These are phyloP conservation scores for Populus deltoides DNA, from an alignment of 345 rosid genomes.

Conservation along the genomic window DNA sequence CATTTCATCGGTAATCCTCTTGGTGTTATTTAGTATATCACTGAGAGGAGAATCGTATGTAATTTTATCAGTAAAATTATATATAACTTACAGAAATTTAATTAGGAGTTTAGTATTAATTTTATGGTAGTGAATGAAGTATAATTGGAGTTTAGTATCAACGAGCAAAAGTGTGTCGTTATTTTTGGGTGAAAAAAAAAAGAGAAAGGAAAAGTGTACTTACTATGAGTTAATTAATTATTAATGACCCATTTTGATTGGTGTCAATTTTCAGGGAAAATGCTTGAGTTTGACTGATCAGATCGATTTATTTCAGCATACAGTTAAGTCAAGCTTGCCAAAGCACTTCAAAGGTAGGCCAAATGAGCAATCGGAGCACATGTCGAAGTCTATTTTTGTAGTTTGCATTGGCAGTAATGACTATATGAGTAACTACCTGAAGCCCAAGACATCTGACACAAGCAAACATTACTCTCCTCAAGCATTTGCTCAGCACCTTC, in stretches of 20 bases:
- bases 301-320: constrained; percentile 27
- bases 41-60: fast-evolving
- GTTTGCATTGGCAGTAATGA: constrained; percentile 44
- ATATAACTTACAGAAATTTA: too few relatives aligned
- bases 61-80: too few relatives aligned
- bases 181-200: too few relatives aligned
- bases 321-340: constrained; percentile 9
- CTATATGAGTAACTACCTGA: constrained; percentile 26
- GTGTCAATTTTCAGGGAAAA: constrained; percentile 31
- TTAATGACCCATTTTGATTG: not conserved
- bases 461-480: constrained; percentile 18
- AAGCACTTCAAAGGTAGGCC: constrained; percentile 11
- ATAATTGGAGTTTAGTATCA: too few relatives aligned
- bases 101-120: too few relatives aligned
- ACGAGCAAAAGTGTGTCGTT: too few relatives aligned
- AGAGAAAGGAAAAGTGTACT: not conserved
- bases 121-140: too few relatives aligned
- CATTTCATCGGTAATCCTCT: too few relatives aligned
- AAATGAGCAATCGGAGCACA: constrained; percentile 13
- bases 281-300: constrained; percentile 43
- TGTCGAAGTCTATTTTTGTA: constrained; percentile 36
- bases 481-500: constrained; percentile 30
- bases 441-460: not conserved
- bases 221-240: not conserved
- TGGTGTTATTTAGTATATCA: too few relatives aligned